A percentile compares a stretch with the other conserved stretches of the same genome.
Evolutionary conservation across 2,329 filamentous ascomycete species (phyloP).

Genomic region (Talaromyces sp.): DNA sequence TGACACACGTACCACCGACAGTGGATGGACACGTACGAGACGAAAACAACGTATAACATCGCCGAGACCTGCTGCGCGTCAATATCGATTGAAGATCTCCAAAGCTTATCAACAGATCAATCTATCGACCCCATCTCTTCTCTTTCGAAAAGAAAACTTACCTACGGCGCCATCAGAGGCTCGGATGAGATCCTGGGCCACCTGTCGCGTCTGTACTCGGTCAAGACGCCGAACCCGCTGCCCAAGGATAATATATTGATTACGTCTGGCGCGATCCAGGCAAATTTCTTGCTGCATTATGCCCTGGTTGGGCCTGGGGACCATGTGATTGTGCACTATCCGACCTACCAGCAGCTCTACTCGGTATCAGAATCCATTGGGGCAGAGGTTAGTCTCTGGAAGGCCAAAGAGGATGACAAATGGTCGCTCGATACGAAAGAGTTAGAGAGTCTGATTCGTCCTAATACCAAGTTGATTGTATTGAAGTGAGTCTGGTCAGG

Average conservation of each 20-base stretch:
- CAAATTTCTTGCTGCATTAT: slow-evolving; percentile 79
- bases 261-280: slow-evolving; percentile 73
- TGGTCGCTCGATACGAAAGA: slow-evolving; percentile 65
- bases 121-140: slow-evolving; percentile 41
- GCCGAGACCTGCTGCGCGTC: slow-evolving; percentile 55
- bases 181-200: slow-evolving; percentile 58
- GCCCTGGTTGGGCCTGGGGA: slow-evolving; percentile 66
- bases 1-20: slow-evolving; percentile 17
- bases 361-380: slow-evolving; percentile 68
- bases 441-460: slow-evolving; percentile 55
- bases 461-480: slow-evolving; percentile 53
- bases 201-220: slow-evolving; percentile 61
- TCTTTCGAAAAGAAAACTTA: slow-evolving; percentile 53
- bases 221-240: slow-evolving; percentile 44
- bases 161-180: slow-evolving; percentile 69
- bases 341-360: slow-evolving; percentile 83
- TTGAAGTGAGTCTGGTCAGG: slow-evolving; percentile 43
- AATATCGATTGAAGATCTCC: slow-evolving; percentile 50
- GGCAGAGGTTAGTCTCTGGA: slow-evolving; percentile 73
- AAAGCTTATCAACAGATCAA: slow-evolving; percentile 50
- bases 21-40: slow-evolving; percentile 55
- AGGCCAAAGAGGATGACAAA: slow-evolving; percentile 56
- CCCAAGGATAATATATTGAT: slow-evolving; percentile 64
- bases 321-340: slow-evolving; percentile 81
- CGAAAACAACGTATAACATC: slow-evolving; percentile 50